Base-by-base conservation (phyloP, 495 filamentous ascomycete genomes). In the Entonaema liquescens region DNA sequence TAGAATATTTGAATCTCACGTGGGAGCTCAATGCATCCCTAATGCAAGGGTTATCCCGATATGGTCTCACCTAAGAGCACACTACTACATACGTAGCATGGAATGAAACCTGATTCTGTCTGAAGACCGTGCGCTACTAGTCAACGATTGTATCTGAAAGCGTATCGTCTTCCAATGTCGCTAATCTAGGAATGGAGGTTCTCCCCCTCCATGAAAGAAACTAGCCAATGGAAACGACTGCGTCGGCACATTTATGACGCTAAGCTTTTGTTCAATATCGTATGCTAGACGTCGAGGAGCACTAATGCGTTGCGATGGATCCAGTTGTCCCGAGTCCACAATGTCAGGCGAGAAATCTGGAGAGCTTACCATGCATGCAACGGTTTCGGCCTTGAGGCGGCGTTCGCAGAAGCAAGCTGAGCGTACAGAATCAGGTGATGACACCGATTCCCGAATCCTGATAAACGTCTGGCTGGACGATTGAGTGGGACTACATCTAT, bases 21-120 rank as follows among this genome's bases (percentile, higher is more conserved):
- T 65, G 67, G 47, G 17, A 19, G n/a, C 54, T 33, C 47, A 59
- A 44, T n/a, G 17, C 15, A 31, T 29, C 59, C 49, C 56, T 72
- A n/a, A 62, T 25, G 35, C 65, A 65, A 47, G 56, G 65, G 26
- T 69, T 33, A 69, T 59, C 62, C 61, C 65, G 28, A 69, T 66
- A 66, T 58, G 57, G 60, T 72, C 50, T 50, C 60, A 44, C 65
- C 38, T 61, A 68, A 65, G 62, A 35, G 29, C 38, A 42, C 9
- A 23, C 21, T 21, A 47, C 42, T 47, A 40, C 26, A 52, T 61
- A 68, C 29, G 49, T 68, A 72, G 35, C 60, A 67, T 56, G 56
- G 61, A 65, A 33, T 62, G 65, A 73, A 73, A 73, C 70, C 65
- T 73, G 70, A 62, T 73, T 72, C 36, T 25, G 28, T 31, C 59